Conservation (phyloP, 2,329 filamentous ascomycete genomes). For the Thelonectria rubi region DNA sequence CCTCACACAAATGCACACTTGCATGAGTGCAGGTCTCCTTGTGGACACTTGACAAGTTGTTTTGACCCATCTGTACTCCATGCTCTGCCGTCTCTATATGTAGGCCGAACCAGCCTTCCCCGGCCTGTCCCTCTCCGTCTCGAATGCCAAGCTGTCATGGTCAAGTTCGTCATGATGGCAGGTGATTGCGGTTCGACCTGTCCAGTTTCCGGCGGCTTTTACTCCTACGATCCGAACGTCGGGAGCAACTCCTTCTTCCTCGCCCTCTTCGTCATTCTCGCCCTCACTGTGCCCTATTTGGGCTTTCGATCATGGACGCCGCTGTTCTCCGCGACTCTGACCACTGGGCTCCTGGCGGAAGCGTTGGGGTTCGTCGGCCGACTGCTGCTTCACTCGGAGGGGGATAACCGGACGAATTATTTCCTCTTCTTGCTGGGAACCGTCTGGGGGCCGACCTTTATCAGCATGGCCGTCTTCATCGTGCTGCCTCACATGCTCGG, state of each 20-base stretch:
- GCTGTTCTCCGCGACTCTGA: slow-evolving; percentile 52
- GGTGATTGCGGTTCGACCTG: slow-evolving; percentile 49
- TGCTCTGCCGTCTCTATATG: slow-evolving; percentile 34
- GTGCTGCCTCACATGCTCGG: slow-evolving; percentile 57
- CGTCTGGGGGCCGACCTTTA: slow-evolving; percentile 56
- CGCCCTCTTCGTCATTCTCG: slow-evolving; percentile 50
- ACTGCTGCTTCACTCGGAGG: slow-evolving; percentile 51
- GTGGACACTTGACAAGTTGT: slow-evolving; percentile 24
- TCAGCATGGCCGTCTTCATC: slow-evolving; percentile 55
- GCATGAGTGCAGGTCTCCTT: slow-evolving; percentile 30
- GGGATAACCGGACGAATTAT: slow-evolving; percentile 50
- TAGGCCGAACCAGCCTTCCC: slow-evolving; percentile 36
- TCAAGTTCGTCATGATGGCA: slow-evolving; percentile 45
- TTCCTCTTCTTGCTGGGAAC: slow-evolving; percentile 58
- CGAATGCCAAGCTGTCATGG: slow-evolving; percentile 39
- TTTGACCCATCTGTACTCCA: slow-evolving; percentile 11
- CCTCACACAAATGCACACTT: slow-evolving; percentile 28
- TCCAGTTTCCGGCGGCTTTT: slow-evolving; percentile 49
- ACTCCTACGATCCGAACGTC: slow-evolving; percentile 49
- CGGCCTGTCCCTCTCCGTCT: slow-evolving; percentile 24
- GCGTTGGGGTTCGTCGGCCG: slow-evolving; percentile 58
- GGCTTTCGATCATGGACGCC: slow-evolving; percentile 53
- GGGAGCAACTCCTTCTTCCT: slow-evolving; percentile 54
- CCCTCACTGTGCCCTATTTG: slow-evolving; percentile 50
- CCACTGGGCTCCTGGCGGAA: slow-evolving; percentile 54